Conservation (phyloP, 139 green algal species). For the Chloropicon primus region DNA sequence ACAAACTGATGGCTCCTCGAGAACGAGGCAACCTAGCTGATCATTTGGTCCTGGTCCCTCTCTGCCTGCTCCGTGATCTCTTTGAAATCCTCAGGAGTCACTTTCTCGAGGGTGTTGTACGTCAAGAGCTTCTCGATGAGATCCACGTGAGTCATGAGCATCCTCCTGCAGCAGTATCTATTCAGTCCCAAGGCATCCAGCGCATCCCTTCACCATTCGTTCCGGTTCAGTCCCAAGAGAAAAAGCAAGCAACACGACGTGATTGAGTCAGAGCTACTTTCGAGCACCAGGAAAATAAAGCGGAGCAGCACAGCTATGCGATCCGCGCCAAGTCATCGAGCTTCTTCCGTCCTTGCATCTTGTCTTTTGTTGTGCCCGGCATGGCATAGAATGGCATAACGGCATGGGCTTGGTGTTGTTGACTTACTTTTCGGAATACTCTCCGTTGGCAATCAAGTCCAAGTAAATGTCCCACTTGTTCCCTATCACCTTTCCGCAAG, state of each 20-base stretch:
- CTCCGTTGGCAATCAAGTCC: conserved; percentile 82
- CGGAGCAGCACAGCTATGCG: too few relatives aligned
- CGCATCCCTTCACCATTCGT: conserved; percentile 57
- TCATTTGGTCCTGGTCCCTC: background rate
- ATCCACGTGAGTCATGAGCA: conserved; percentile 98
- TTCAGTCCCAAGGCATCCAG: conserved; percentile 80
- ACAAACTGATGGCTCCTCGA: too few relatives aligned
- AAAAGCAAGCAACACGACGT: conserved; percentile 1
- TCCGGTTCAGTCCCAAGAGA: background rate
- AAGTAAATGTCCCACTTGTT: conserved; percentile 99
- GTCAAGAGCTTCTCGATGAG: conserved; percentile 98
- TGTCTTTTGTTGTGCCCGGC: too few relatives aligned
- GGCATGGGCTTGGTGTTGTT: too few relatives aligned
- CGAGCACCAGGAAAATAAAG: too few relatives aligned
- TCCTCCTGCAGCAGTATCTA: conserved; percentile 96
- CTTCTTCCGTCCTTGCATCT: too few relatives aligned
- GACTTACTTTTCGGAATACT: conserved; percentile 49
- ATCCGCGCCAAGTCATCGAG: too few relatives aligned
- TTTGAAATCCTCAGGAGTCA: background rate
- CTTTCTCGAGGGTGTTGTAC: conserved; percentile 84
- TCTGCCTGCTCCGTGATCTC: background rate
- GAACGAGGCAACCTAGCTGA: too few relatives aligned
- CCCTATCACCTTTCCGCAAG: conserved; percentile 96
- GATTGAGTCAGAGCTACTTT: too few relatives aligned
- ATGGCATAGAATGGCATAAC: too few relatives aligned